Percentiles rank a stretch among this genome's conserved stretches.
Evolutionary conservation across 2,329 filamentous ascomycete genomes (phyloP).

Genomic region (Diaporthe amygdali): DNA sequence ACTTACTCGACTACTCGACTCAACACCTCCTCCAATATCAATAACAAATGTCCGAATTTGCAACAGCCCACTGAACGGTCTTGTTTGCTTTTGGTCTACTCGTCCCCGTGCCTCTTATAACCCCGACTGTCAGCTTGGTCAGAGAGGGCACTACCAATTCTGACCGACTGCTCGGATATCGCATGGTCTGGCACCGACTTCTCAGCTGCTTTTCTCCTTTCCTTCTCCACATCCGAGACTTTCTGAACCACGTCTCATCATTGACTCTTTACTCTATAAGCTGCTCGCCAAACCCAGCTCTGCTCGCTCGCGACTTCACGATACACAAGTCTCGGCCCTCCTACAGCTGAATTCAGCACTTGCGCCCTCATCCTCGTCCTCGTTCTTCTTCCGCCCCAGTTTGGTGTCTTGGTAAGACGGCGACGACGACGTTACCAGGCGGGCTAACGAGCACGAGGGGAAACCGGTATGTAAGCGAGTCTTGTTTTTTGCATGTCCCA

Average conservation of each 20-base stretch:
- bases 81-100: neutral
- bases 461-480: slow-evolving; percentile 16
- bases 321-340: neutral
- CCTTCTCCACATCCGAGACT: neutral
- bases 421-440: slow-evolving; percentile 3
- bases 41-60: neutral
- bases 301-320: neutral
- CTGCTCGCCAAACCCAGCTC: neutral
- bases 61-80: neutral
- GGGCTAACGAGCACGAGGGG: slow-evolving; percentile 2
- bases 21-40: neutral
- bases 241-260: neutral
- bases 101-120: neutral
- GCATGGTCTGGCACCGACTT: neutral
- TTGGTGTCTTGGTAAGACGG: neutral
- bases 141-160: neutral
- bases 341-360: neutral
- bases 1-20: neutral
- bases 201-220: neutral
- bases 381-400: neutral
- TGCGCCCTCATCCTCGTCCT: neutral
- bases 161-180: neutral
- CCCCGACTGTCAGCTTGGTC: neutral
- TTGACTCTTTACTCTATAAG: neutral
- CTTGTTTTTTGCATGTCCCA: neutral